Conservation (phyloP, 176 grass and related monocot genomes). For the Oryza longistaminata region DNA sequence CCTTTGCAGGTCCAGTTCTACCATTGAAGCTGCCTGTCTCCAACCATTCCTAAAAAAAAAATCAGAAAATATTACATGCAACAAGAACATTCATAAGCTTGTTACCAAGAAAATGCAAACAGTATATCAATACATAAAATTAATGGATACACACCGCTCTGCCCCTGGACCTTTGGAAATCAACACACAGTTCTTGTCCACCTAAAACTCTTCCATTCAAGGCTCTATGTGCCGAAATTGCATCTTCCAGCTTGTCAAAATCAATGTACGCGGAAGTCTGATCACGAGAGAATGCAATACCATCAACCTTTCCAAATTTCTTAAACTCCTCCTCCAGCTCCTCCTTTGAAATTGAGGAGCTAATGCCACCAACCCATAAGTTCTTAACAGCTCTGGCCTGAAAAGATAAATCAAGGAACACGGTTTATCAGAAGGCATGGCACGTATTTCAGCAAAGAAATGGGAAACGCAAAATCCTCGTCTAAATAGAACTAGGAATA, state of each 20-base stretch:
- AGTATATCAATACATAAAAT: neutral
- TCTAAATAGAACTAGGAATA: neutral
- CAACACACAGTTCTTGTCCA: constrained; percentile 81
- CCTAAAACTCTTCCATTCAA: constrained; percentile 74
- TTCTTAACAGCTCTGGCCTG: constrained; percentile 83
- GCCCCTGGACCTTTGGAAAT: constrained; percentile 79
- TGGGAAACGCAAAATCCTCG: neutral
- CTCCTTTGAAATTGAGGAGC: constrained; percentile 61
- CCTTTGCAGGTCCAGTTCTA: constrained; percentile 50
- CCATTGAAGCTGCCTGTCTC: constrained; percentile 38
- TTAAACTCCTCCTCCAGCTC: constrained; percentile 71
- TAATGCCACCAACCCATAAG: constrained; percentile 88
- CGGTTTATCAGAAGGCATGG: neutral
- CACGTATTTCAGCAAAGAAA: constrained; percentile 18
- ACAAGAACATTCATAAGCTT: neutral
- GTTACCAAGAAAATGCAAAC: neutral
- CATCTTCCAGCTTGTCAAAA: constrained; percentile 77
- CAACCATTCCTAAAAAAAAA: constrained; percentile 59
- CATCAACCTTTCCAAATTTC: constrained; percentile 80
- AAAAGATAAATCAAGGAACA: constrained; percentile 25
- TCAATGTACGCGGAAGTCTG: constrained; percentile 71
- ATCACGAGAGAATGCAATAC: constrained; percentile 61
- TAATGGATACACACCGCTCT: constrained; percentile 57
- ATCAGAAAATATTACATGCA: constrained; percentile 26
- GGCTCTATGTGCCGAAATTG: constrained; percentile 82